A percentile compares a stretch with the other conserved stretches of the same genome.
Evolutionary conservation across 2,329 filamentous ascomycete genomes (phyloP).

Genomic region (Neoascochyta sp.): DNA sequence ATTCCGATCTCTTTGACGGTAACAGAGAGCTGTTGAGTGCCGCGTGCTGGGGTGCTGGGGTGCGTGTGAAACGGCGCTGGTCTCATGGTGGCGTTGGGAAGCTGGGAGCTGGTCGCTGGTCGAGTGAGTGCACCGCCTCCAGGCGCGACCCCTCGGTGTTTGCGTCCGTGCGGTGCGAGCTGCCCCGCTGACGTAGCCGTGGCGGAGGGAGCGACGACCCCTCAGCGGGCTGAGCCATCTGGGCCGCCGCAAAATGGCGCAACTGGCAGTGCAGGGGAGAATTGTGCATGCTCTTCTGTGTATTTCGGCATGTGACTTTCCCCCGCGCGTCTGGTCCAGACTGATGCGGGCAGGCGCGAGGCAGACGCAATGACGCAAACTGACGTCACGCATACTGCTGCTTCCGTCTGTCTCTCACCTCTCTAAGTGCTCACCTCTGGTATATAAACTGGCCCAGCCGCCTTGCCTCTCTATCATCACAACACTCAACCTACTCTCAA

Average conservation of each 20-base stretch:
- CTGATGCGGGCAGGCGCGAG: no score
- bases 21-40: background rate
- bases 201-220: no score
- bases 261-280: no score
- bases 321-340: constrained; percentile 5
- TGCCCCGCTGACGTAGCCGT: no score
- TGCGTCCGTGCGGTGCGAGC: no score
- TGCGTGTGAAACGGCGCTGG: constrained; percentile 6
- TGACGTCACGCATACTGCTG: constrained; percentile 9
- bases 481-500: constrained; percentile 13
- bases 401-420: constrained; percentile 7
- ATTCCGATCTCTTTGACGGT: constrained; percentile 2
- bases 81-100: constrained; percentile 1
- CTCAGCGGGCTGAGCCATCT: no score
- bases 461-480: constrained; percentile 13
- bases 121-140: no score
- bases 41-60: background rate
- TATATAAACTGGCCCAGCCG: constrained; percentile 14
- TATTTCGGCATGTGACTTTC: constrained; percentile 9
- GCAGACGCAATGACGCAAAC: no score
- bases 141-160: no score
- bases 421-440: constrained; percentile 4
- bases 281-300: constrained; percentile 10
- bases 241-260: no score
- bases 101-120: constrained; percentile 4